phyloP scores from a whole-genome alignment of 495 filamentous ascomycete genomes.

The Penicillium cataractarum region DNA sequence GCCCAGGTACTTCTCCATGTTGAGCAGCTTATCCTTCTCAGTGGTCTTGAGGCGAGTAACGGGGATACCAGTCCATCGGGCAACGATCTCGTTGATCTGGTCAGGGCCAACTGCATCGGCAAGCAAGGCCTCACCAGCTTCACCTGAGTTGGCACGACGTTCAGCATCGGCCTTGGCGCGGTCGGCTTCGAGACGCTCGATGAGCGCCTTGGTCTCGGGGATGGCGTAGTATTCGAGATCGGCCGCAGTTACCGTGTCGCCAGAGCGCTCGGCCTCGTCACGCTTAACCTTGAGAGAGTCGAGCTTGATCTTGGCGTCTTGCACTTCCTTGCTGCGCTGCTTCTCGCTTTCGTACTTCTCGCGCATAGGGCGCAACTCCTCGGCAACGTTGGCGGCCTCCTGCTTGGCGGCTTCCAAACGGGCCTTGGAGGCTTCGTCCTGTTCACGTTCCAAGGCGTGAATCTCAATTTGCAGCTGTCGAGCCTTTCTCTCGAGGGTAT shows the following conservation, averaged over 20 bases:
- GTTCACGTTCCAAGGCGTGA: conserved; percentile 88
- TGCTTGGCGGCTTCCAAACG: conserved; percentile 81
- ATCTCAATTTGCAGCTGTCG: conserved; percentile 96
- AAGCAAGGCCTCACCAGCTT: conserved; percentile 66
- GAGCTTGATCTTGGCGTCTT: conserved; percentile 95
- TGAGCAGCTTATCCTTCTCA: conserved; percentile 93
- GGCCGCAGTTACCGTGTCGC: conserved; percentile 80
- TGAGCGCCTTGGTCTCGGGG: conserved; percentile 81
- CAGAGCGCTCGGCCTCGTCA: conserved; percentile 85
- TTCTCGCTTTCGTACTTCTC: conserved; percentile 96
- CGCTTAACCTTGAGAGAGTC: conserved; percentile 85
- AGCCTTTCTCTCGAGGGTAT: conserved; percentile 84
- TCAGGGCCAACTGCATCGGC: conserved; percentile 95
- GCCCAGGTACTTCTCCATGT: conserved; percentile 86
- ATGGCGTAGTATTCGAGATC: conserved; percentile 97
- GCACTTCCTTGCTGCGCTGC: conserved; percentile 82
- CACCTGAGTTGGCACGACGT: conserved; percentile 58
- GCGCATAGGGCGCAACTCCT: conserved; percentile 87
- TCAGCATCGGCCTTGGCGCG: conserved; percentile 78
- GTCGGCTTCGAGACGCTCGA: conserved; percentile 77
- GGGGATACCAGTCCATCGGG: conserved; percentile 94
- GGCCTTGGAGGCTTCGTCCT: conserved; percentile 85
- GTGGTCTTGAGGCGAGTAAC: conserved; percentile 91
- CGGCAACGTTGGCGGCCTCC: conserved; percentile 87
- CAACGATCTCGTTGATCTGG: conserved; percentile 98